phyloP scores from a whole-genome alignment of 2,329 filamentous ascomycete genomes.

The Blastomyces percursus region DNA sequence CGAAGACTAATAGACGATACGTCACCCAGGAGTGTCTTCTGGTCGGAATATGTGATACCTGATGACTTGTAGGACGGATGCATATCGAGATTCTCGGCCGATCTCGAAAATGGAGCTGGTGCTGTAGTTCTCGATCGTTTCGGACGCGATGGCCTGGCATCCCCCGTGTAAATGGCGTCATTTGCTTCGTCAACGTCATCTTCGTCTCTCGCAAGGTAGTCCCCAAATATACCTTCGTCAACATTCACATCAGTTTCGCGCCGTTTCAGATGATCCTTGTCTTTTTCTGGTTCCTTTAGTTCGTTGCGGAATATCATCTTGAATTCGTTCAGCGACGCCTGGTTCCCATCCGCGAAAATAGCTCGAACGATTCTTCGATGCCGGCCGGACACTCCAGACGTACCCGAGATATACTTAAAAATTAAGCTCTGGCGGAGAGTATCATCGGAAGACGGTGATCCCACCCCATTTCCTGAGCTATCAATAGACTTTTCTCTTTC shows the following conservation, averaged over 20 bases:
- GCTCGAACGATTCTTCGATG: conserved; percentile 36
- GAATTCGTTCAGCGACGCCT: conserved; percentile 32
- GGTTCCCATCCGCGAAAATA: conserved; percentile 37
- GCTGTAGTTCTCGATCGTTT: conserved; percentile 24
- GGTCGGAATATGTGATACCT: conserved; percentile 15
- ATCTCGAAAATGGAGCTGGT: not conserved
- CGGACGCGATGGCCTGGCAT: conserved; percentile 17
- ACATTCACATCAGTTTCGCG: conserved; percentile 35
- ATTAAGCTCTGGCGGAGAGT: conserved; percentile 30
- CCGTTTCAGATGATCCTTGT: conserved; percentile 28
- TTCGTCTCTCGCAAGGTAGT: conserved; percentile 31
- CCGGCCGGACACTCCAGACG: conserved; percentile 22
- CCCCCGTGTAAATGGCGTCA: conserved; percentile 9
- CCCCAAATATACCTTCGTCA: conserved; percentile 36
- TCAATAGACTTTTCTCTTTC: conserved; percentile 19
- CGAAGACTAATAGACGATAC: conserved; percentile 33
- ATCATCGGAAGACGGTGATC: not conserved
- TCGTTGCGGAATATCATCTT: conserved; percentile 36
- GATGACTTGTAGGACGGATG: conserved; percentile 9
- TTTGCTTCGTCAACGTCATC: conserved; percentile 24
- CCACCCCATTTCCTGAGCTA: not conserved
- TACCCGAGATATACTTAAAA: conserved; percentile 31
- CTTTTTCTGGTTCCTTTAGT: conserved; percentile 25
- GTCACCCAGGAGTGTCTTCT: conserved; percentile 27
- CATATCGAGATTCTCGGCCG: not conserved